A percentile compares a stretch with the other conserved stretches of the same genome.
Conservation (phyloP, 768 basidiomycete species). For the Mycena rosella region DNA sequence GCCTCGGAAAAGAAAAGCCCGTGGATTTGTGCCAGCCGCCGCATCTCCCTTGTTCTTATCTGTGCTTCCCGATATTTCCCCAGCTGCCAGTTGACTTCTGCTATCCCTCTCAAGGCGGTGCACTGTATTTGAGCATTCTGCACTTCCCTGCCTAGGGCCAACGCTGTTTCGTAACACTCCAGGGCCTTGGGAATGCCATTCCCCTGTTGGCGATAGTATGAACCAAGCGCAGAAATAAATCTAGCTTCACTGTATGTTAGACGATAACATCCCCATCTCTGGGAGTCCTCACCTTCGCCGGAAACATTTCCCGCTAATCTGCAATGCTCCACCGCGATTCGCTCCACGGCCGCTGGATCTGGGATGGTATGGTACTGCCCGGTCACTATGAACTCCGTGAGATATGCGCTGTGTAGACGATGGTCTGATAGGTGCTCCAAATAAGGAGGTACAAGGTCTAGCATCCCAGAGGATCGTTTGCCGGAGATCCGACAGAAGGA, state of each 20-base stretch:
- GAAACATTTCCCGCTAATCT: conserved; percentile 2
- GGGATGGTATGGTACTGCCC: conserved; percentile 24
- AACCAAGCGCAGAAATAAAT: conserved; percentile 5
- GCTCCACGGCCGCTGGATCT: conserved; percentile 5
- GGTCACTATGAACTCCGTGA: neutral
- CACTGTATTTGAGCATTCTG: conserved; percentile 12
- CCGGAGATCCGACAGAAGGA: conserved; percentile 12
- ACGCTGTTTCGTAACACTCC: conserved; percentile 10
- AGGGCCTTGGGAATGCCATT: conserved; percentile 21
- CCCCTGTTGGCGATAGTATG: conserved; percentile 19
- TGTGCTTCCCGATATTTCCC: conserved; percentile 24
- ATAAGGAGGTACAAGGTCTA: conserved; percentile 11
- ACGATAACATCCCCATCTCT: neutral
- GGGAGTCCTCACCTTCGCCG: conserved; percentile 22
- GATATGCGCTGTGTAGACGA: conserved; percentile 6
- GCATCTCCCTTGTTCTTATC: neutral
- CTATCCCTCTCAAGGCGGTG: conserved; percentile 3
- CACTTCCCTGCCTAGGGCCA: neutral
- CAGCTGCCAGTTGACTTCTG: conserved; percentile 17
- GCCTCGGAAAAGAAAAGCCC: conserved; percentile 19
- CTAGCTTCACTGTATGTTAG: neutral
- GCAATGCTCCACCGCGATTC: conserved; percentile 8
- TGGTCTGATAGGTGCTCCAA: conserved; percentile 12
- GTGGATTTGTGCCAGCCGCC: conserved; percentile 16
- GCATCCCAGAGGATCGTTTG: conserved; percentile 6